Conservation (phyloP, 805 yeast species). For the Lipomyces sp. region DNA sequence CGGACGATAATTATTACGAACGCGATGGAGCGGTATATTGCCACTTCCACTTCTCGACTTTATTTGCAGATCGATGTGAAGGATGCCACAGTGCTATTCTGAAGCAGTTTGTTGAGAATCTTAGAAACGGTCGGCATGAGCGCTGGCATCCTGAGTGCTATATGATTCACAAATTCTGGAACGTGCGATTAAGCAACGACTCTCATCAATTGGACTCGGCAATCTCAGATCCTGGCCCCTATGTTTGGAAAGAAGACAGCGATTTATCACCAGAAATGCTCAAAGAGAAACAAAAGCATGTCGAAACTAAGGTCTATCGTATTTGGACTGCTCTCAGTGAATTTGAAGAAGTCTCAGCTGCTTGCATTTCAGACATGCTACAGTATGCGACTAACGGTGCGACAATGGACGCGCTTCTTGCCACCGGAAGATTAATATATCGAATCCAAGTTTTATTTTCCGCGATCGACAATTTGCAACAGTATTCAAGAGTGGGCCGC, state of each 20-base stretch:
- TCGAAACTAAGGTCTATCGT: conserved; percentile 62
- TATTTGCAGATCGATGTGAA: conserved; percentile 86
- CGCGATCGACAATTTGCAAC: conserved; percentile 63
- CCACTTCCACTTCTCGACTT: conserved; percentile 87
- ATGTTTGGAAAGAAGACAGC: conserved; percentile 42
- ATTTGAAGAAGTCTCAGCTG: conserved; percentile 88
- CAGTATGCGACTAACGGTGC: conserved; percentile 78
- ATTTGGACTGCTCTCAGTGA: conserved; percentile 88
- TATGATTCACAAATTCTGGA: conserved; percentile 97
- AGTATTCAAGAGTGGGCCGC: conserved; percentile 6
- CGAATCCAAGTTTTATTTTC: conserved; percentile 76
- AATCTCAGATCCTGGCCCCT: conserved; percentile 27
- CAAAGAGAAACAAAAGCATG: conserved; percentile 58
- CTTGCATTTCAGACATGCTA: conserved; percentile 89
- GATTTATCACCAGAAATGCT: conserved; percentile 56
- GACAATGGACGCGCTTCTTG: conserved; percentile 65
- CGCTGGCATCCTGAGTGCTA: conserved; percentile 99
- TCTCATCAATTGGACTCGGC: conserved; percentile 51
- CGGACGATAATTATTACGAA: conserved; percentile 90
- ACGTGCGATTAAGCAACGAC: conserved; percentile 70
- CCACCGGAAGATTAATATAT: conserved; percentile 73
- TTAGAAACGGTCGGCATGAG: conserved; percentile 86
- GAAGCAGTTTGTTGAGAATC: conserved; percentile 91
- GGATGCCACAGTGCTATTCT: conserved; percentile 91
- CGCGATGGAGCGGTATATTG: conserved; percentile 83